These are phyloP conservation scores for Herpetomonas samuelpessoai DNA, from an alignment of 208 protist genomes.

Conservation along the genomic window DNA sequence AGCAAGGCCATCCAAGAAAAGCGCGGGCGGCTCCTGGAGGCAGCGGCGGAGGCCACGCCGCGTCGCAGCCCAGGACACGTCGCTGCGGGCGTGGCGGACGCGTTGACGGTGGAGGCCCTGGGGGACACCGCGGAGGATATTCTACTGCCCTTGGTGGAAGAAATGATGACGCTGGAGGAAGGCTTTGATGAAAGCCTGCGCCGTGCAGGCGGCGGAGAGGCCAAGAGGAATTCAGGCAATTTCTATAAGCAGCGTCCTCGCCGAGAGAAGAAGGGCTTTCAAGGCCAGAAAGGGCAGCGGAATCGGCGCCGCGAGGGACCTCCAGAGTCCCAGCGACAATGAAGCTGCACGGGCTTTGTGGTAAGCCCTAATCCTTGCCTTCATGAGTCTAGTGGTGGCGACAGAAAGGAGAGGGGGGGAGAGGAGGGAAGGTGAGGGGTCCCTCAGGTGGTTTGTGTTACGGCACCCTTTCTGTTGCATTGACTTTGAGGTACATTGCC, in stretches of 20 bases:
- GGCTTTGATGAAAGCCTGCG: conserved; percentile 36
- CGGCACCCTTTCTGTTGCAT: too few species aligned
- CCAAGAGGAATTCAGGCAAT: too few species aligned
- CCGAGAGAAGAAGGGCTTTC: not conserved
- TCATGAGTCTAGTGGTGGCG: too few species aligned
- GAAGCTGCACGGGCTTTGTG: too few species aligned
- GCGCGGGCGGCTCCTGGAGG: conserved; percentile 23
- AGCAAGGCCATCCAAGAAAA: conserved; percentile 43
- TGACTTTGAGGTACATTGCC: too few species aligned
- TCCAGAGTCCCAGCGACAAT: too few species aligned
- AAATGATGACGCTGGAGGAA: conserved; percentile 49
- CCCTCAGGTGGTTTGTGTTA: too few species aligned
- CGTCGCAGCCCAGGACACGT: too few species aligned
- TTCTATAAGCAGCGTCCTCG: not conserved
- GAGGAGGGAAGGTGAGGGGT: too few species aligned
- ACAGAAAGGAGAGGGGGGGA: too few species aligned
- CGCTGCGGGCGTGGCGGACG: not conserved
- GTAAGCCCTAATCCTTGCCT: too few species aligned
- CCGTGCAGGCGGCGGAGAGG: conserved; percentile 6
- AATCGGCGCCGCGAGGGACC: not conserved
- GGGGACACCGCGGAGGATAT: conserved; percentile 23
- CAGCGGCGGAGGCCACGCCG: not conserved
- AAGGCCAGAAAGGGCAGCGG: not conserved
- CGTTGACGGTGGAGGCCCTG: not conserved
- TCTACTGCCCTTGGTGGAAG: conserved; percentile 58